Percentiles rank a stretch among this genome's conserved stretches.
These are phyloP conservation scores for Meyerozyma carpophila DNA, from an alignment of 1,139 yeast genomes.

Conservation along the genomic window DNA sequence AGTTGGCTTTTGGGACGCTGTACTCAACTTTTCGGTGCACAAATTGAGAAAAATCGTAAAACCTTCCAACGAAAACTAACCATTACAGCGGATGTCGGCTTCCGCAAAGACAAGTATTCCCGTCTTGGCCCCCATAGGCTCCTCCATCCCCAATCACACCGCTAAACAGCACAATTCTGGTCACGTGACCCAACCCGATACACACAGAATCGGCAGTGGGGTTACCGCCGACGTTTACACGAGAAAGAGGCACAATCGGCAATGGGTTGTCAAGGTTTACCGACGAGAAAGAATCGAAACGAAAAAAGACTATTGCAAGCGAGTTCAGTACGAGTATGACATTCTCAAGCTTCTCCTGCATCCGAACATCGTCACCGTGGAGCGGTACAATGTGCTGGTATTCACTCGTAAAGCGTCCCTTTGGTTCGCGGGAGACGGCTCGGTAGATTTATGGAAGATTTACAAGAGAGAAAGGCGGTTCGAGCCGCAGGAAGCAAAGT, in stretches of 20 bases:
- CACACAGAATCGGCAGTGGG: background rate
- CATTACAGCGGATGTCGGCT: no score
- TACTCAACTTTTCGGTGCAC: no score
- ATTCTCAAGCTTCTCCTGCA: slow-evolving; percentile 25
- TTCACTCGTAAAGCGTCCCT: slow-evolving; percentile 15
- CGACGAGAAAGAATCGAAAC: slow-evolving; percentile 18
- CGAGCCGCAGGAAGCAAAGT: slow-evolving; percentile 14
- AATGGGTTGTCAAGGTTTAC: background rate
- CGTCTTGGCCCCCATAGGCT: background rate
- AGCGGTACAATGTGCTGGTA: slow-evolving; percentile 18
- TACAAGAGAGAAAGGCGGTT: slow-evolving; percentile 8
- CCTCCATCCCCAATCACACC: background rate
- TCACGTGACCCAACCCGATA: background rate
- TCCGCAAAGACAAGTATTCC: no score
- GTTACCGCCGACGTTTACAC: background rate
- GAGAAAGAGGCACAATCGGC: background rate
- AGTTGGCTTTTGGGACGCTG: no score
- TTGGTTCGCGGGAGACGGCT: slow-evolving; percentile 32
- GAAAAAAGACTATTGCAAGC: slow-evolving; percentile 25
- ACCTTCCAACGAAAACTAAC: no score
- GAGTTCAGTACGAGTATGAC: slow-evolving; percentile 35
- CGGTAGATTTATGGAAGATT: slow-evolving; percentile 15
- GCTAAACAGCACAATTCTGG: background rate
- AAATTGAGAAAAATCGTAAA: no score
- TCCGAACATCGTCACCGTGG: slow-evolving; percentile 26